A percentile compares a stretch with the other conserved stretches of the same genome.
phyloP scores from a whole-genome alignment of 2,329 filamentous ascomycete species.

The Biscogniauxia mediterranea region DNA sequence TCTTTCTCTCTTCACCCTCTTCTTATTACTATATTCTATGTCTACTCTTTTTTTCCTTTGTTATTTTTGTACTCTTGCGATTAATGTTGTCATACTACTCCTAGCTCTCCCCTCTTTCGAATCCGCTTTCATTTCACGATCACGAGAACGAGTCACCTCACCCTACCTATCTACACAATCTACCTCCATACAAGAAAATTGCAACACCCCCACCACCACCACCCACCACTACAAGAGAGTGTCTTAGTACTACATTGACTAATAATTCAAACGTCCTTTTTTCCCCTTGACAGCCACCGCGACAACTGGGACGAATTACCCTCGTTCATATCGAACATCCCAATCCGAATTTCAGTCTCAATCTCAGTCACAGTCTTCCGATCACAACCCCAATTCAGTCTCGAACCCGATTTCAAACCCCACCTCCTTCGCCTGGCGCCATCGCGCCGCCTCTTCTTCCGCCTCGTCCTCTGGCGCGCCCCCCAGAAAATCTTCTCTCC shows the following conservation, averaged over 20 bases:
- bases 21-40: too few species aligned
- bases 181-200: too few species aligned
- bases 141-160: too few species aligned
- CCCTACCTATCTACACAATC: neutral
- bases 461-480: conserved; percentile 8
- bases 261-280: neutral
- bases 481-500: conserved; percentile 25
- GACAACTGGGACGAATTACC: neutral
- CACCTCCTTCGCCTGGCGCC: neutral
- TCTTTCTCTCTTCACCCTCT: too few species aligned
- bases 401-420: conserved; percentile 1
- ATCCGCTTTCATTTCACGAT: too few species aligned
- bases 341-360: neutral
- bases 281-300: neutral
- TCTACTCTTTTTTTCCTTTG: too few species aligned
- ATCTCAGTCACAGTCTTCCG: neutral
- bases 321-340: neutral
- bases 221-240: neutral
- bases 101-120: too few species aligned
- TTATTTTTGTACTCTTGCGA: too few species aligned
- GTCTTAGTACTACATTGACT: neutral
- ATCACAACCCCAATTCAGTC: conserved; percentile 7
- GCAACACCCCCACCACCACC: too few species aligned
- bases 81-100: too few species aligned
- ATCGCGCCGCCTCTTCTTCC: neutral